Evolutionary conservation across 805 yeast species (phyloP).

Genomic region (Ogataea trehalophila): DNA sequence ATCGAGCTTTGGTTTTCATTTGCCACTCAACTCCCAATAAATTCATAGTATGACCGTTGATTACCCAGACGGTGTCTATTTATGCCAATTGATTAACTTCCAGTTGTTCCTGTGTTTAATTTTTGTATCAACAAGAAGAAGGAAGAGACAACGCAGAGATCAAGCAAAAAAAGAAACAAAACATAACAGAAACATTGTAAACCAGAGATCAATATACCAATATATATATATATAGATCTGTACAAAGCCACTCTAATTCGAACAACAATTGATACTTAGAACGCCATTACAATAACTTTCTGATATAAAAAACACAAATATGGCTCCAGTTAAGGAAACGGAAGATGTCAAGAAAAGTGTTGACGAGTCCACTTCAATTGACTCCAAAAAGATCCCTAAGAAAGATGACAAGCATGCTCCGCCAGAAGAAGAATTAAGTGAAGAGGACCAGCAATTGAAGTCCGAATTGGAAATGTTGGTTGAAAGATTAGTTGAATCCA

Average conservation of each 20-base stretch:
- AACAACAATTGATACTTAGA: too few species aligned
- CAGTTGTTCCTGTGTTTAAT: too few species aligned
- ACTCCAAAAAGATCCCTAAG: conserved; percentile 14
- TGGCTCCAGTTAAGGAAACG: conserved; percentile 23
- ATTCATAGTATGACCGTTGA: too few species aligned
- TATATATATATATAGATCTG: too few species aligned
- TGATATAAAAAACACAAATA: not conserved
- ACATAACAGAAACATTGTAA: too few species aligned
- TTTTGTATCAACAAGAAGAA: too few species aligned
- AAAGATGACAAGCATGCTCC: conserved; percentile 11
- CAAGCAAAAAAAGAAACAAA: too few species aligned
- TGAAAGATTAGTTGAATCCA: conserved; percentile 62
- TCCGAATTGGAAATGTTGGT: conserved; percentile 83
- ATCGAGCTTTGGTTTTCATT: not conserved
- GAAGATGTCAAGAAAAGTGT: conserved; percentile 12
- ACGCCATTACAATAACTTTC: not conserved
- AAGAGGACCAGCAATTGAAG: conserved; percentile 87
- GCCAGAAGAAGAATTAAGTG: conserved; percentile 78
- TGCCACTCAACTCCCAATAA: conserved; percentile 13
- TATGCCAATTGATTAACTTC: too few species aligned
- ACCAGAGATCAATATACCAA: too few species aligned
- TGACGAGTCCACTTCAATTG: conserved; percentile 5
- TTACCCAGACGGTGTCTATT: too few species aligned
- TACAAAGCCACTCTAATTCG: too few species aligned
- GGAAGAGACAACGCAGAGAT: too few species aligned